Evolutionary conservation across 108 stramenopile species (phyloP).

Genomic region (Nannochloropsis gaditana): DNA sequence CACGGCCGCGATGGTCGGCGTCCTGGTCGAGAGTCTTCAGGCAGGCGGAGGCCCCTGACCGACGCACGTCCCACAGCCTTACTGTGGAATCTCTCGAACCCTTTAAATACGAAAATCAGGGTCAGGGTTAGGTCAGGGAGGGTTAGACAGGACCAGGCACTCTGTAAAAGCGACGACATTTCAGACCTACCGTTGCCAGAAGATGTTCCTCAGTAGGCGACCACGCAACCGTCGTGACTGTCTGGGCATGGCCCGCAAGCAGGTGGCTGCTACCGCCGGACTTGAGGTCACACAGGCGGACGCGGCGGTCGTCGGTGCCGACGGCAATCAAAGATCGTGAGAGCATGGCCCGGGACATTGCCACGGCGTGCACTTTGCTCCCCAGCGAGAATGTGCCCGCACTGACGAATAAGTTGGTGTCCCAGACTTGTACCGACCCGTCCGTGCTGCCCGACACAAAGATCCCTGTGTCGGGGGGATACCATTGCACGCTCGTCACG

Average conservation of each 20-base stretch:
- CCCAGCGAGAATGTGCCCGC: neutral
- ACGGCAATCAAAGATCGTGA: slow-evolving; percentile 37
- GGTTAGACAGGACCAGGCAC: neutral
- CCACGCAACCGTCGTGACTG: slow-evolving; percentile 36
- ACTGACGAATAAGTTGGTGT: slow-evolving; percentile 33
- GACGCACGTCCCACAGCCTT: slow-evolving; percentile 46
- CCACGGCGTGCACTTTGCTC: slow-evolving; percentile 24
- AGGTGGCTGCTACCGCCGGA: slow-evolving; percentile 37
- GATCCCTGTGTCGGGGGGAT: slow-evolving; percentile 42
- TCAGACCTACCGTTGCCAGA: slow-evolving; percentile 24
- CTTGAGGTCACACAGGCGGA: slow-evolving; percentile 39
- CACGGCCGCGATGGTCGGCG: slow-evolving; percentile 20
- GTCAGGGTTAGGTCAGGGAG: neutral
- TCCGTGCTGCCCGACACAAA: slow-evolving; percentile 42
- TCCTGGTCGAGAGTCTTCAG: slow-evolving; percentile 42
- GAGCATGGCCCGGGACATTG: slow-evolving; percentile 26
- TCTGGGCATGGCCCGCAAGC: slow-evolving; percentile 37
- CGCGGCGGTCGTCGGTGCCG: slow-evolving; percentile 27
- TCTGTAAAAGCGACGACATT: neutral
- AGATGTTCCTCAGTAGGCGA: slow-evolving; percentile 35
- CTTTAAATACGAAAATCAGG: neutral
- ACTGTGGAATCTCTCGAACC: slow-evolving; percentile 17
- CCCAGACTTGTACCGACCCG: slow-evolving; percentile 40
- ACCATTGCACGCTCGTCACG: slow-evolving; percentile 13
- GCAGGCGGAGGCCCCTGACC: slow-evolving; percentile 42